A percentile compares a stretch with the other conserved stretches of the same genome.
These are phyloP conservation scores for Candida insectorum DNA, from an alignment of 805 yeast genomes.

Conservation along the genomic window DNA sequence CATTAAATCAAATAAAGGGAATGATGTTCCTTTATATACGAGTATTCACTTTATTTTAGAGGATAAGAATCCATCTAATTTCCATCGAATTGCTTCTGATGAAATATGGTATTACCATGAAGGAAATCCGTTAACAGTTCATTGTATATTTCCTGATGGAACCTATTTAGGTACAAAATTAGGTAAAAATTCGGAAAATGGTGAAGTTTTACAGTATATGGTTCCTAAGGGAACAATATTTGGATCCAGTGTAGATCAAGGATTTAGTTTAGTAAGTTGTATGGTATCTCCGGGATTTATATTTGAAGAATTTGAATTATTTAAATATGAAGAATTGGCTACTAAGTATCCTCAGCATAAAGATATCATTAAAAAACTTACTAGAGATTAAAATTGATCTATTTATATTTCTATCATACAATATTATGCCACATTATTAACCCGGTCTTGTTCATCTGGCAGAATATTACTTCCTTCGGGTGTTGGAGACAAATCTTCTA, in stretches of 20 bases:
- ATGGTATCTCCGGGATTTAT: constrained; percentile 22
- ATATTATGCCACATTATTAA: too few species aligned
- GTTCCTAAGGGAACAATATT: constrained; percentile 20
- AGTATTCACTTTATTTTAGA: constrained; percentile 19
- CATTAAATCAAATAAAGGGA: constrained; percentile 16
- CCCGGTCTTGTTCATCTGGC: too few species aligned
- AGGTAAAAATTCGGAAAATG: constrained; percentile 14
- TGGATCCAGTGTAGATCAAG: constrained; percentile 19
- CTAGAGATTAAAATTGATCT: constrained; percentile 8
- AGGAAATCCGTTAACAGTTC: constrained; percentile 20
- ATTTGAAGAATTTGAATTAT: constrained; percentile 20
- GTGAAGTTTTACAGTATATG: constrained; percentile 17
- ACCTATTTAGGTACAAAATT: constrained; percentile 13
- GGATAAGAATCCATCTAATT: constrained; percentile 17
- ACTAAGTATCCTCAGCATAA: constrained; percentile 16
- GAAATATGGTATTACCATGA: constrained; percentile 24
- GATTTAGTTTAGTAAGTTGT: constrained; percentile 20
- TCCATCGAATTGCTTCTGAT: constrained; percentile 19
- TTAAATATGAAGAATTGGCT: constrained; percentile 14
- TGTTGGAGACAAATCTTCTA: constrained; percentile 6
- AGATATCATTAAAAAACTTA: constrained; percentile 15
- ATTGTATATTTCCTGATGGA: constrained; percentile 19
- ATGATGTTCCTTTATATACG: constrained; percentile 18
- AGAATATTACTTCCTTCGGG: too few species aligned
- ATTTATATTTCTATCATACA: constrained; percentile 1